Evolutionary conservation across 495 filamentous ascomycete genomes (phyloP).

Genomic region (Xylaria longipes): DNA sequence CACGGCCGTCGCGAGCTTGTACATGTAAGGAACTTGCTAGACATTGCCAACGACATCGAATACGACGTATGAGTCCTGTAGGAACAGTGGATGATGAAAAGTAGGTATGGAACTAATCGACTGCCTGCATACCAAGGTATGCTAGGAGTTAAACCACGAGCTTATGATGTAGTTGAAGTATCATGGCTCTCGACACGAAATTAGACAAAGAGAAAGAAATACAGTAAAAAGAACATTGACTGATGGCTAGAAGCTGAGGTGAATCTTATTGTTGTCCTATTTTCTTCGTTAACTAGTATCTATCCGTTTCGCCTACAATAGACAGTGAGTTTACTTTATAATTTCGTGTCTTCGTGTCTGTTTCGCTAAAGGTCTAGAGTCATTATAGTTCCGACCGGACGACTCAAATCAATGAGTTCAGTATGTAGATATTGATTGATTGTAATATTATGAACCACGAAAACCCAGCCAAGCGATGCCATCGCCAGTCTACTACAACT

Average conservation of each 20-base stretch:
- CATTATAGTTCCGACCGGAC: no score
- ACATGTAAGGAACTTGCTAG: constrained; percentile 59
- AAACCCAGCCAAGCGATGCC: no score
- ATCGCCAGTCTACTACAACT: not conserved
- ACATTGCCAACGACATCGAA: not conserved
- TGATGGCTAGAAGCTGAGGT: not conserved
- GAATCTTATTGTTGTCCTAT: no score
- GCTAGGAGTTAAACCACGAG: not conserved
- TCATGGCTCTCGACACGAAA: not conserved
- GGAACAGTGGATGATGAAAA: not conserved
- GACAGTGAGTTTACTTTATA: no score
- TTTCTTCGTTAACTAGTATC: no score
- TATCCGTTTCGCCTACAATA: no score
- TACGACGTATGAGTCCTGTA: not conserved
- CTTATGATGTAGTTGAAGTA: not conserved
- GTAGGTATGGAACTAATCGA: not conserved
- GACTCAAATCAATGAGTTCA: no score
- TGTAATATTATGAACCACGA: no score
- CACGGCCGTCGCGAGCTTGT: constrained; percentile 85
- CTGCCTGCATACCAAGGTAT: not conserved
- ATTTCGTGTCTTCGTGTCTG: no score
- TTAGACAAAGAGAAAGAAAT: not conserved
- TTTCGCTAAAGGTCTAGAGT: no score
- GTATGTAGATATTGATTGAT: no score
- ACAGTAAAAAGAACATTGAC: not conserved